A percentile compares a stretch with the other conserved stretches of the same genome.
Conservation (phyloP, 352 stramenopile genomes). For the Globisporangium irregulare region DNA sequence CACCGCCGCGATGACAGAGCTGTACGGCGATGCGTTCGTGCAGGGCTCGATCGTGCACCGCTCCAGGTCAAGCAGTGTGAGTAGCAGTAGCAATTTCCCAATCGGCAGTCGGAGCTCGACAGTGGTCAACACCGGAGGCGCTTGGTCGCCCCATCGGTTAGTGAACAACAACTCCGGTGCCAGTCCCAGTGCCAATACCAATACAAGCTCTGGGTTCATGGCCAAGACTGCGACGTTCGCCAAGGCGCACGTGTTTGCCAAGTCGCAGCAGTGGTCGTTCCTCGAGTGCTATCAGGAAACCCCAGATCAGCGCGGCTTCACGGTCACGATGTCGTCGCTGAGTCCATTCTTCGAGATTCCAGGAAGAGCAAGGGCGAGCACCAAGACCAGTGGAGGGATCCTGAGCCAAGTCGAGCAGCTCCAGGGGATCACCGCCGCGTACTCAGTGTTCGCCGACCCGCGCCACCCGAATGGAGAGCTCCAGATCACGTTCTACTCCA, state of each 20-base stretch:
- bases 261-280: conserved; percentile 52
- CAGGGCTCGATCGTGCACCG: conserved; percentile 18
- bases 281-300: conserved; percentile 26
- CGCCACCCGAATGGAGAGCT: neutral
- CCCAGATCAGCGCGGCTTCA: conserved; percentile 26
- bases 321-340: conserved; percentile 39
- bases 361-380: neutral
- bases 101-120: neutral
- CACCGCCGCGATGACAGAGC: conserved; percentile 13
- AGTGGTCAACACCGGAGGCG: neutral
- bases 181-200: too few species aligned
- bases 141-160: neutral
- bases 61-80: neutral
- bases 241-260: conserved; percentile 37
- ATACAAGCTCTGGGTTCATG: conserved; percentile 18
- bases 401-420: conserved; percentile 18
- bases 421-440: conserved; percentile 27
- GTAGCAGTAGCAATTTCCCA: neutral
- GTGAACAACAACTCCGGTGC: neutral
- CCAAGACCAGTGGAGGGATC: neutral
- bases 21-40: conserved; percentile 21
- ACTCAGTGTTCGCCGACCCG: conserved; percentile 16
- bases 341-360: conserved; percentile 10
- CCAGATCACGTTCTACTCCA: conserved; percentile 20
- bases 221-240: conserved; percentile 50